Conservation (phyloP, 805 yeast species). For the Saccharomycopsis malanga region DNA sequence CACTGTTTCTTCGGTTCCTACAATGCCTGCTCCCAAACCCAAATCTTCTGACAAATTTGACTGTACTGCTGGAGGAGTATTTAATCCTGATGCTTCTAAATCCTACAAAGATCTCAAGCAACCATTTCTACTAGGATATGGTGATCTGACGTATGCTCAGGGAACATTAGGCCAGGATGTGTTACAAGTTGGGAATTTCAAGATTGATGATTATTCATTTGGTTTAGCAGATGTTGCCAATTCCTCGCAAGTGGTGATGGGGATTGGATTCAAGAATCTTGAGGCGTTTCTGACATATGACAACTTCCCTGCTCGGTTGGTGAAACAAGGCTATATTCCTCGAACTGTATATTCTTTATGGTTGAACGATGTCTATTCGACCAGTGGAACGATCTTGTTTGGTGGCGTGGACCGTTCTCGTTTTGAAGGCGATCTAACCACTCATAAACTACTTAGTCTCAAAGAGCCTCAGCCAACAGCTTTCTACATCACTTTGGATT, state of each 20-base stretch:
- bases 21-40: slow-evolving; percentile 3
- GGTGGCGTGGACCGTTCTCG: slow-evolving; percentile 41
- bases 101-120: slow-evolving; percentile 30
- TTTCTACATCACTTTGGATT: slow-evolving; percentile 4
- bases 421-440: slow-evolving; percentile 31
- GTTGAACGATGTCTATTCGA: slow-evolving; percentile 29
- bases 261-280: slow-evolving; percentile 62
- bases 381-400: slow-evolving; percentile 33
- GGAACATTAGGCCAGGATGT: slow-evolving; percentile 48
- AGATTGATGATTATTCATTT: slow-evolving; percentile 8
- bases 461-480: background rate
- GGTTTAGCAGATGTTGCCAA: slow-evolving; percentile 18
- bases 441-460: slow-evolving; percentile 28
- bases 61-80: no score
- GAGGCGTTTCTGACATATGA: slow-evolving; percentile 37
- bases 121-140: slow-evolving; percentile 35
- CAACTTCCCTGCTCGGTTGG: slow-evolving; percentile 29
- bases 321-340: slow-evolving; percentile 35
- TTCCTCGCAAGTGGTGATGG: slow-evolving; percentile 50
- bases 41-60: slow-evolving; percentile 25
- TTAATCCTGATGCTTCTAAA: slow-evolving; percentile 28
- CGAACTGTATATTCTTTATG: slow-evolving; percentile 40
- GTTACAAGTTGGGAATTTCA: slow-evolving; percentile 37
- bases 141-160: slow-evolving; percentile 40
- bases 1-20: background rate